These are phyloP conservation scores for Barnettozyma vustinii DNA, from an alignment of 805 yeast genomes.

Conservation along the genomic window DNA sequence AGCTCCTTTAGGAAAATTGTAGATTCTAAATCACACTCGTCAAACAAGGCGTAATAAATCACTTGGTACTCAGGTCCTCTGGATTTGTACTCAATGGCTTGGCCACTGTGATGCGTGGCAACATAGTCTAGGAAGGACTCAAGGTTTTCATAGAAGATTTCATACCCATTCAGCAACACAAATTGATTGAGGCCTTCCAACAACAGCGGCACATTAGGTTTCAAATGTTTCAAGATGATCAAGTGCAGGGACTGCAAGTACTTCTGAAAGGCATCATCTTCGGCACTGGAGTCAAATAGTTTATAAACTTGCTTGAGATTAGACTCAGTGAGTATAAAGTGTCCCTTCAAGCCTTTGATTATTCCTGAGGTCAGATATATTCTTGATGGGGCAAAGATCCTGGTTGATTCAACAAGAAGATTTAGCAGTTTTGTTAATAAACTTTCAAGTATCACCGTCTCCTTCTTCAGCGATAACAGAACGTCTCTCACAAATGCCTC, in stretches of 20 bases:
- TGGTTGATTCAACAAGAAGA: conserved; percentile 41
- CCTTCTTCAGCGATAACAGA: conserved; percentile 28
- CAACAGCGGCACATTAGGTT: conserved; percentile 23
- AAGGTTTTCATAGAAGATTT: conserved; percentile 29
- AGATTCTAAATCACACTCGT: conserved; percentile 8
- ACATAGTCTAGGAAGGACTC: conserved; percentile 37
- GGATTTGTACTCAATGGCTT: not conserved
- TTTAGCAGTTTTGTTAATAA: conserved; percentile 32
- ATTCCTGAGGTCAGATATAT: conserved; percentile 56
- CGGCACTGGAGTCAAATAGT: conserved; percentile 35
- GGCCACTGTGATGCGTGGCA: conserved; percentile 16
- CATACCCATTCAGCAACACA: conserved; percentile 28
- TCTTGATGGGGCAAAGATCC: conserved; percentile 66
- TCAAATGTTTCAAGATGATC: conserved; percentile 37
- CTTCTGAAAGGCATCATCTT: conserved; percentile 48
- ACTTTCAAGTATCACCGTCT: conserved; percentile 25
- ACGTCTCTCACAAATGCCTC: conserved; percentile 37
- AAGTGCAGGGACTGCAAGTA: conserved; percentile 48
- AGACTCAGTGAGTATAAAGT: conserved; percentile 16
- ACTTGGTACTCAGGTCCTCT: conserved; percentile 22
- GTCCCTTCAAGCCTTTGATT: conserved; percentile 40
- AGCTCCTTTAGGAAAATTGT: conserved; percentile 25
- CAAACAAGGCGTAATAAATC: conserved; percentile 24
- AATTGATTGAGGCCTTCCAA: conserved; percentile 18
- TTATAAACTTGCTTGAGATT: conserved; percentile 29